A percentile compares a stretch with the other conserved stretches of the same genome.
These are phyloP conservation scores for Inga oerstediana DNA, from an alignment of 306 rosid genomes.

Conservation along the genomic window DNA sequence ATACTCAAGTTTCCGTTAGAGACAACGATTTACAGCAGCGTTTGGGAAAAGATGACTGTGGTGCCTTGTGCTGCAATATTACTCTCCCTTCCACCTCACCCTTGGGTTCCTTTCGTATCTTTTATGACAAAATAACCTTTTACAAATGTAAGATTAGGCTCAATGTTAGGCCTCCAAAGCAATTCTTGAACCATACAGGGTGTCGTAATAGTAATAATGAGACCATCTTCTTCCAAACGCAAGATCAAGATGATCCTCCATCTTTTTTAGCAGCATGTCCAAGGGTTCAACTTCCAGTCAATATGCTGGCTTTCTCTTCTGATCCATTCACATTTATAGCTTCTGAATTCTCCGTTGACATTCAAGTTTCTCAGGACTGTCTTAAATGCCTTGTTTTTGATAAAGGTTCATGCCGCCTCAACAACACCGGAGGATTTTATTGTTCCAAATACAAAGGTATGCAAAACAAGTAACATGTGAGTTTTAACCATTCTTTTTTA, in stretches of 20 bases:
- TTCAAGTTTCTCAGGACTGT: not conserved
- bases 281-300: constrained; percentile 29
- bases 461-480: not conserved
- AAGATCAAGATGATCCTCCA: too few species aligned
- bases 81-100: constrained; percentile 20
- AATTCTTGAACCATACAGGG: too few species aligned
- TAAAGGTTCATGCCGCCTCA: not conserved
- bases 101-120: not conserved
- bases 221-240: too few species aligned
- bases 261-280: too few species aligned
- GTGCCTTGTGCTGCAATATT: too few species aligned
- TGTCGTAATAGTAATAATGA: too few species aligned
- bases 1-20: too few species aligned
- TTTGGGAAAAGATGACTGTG: too few species aligned
- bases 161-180: too few species aligned
- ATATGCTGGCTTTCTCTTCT: too few species aligned
- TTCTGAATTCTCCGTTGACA: not conserved
- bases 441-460: constrained; percentile 32
- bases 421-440: not conserved
- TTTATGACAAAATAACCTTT: not conserved
- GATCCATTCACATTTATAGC: constrained; percentile 15
- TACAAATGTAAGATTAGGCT: too few species aligned
- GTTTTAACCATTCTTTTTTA: not conserved
- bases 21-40: too few species aligned
- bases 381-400: not conserved